Evolutionary conservation across 441 rosid genomes (phyloP), one percentile per base, ranked within the genome.

Genomic region (Syzygium syzygioides): DNA sequence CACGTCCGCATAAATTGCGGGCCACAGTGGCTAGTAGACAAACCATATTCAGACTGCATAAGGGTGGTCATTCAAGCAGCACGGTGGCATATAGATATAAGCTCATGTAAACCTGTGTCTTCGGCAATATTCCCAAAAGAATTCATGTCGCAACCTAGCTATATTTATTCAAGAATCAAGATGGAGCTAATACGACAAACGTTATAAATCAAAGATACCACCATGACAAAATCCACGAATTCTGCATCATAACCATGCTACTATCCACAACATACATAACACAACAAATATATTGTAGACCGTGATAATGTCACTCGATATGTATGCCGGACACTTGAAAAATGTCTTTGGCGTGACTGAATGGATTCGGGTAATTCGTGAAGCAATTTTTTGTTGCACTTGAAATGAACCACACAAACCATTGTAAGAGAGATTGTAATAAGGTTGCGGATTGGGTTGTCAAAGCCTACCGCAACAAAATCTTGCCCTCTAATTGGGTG

Each of bases 321-420:
- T 96, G 98, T 91, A 96, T 92, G 52, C 97, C 92, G 0, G 94
- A 91, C 79, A 94, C 86, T 87, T 96, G 98, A 91, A 89, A 96
- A 9, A 96, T 86, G 89, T 95, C 98, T 90, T 96, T 97, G 28
- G 95, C 92, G 92, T 95, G 92, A 90, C 95, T 94, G 94, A 95
- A 97, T 88, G 96, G 85, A 91, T 95, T 97, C 9, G 92, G 96
- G 91, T 94, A 96, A 96, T 92, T 97, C 97, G 18, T 96, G 91
- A 7, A 96, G 59, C 20, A 95, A 9, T 7, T 45, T 45, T 45
- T 45, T 45, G 48, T 7, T 45, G 48, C 48, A 45, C 48, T 7
- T 45, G 48, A 45, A 45, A 45, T 45, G 48, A 45, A 45, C 9
- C 48, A 6, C 45, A 41, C 6, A 41, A 41, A 41, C 45, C 45